Evolutionary conservation across 768 basidiomycete species (phyloP).

Genomic region (Asterophora parasitica): DNA sequence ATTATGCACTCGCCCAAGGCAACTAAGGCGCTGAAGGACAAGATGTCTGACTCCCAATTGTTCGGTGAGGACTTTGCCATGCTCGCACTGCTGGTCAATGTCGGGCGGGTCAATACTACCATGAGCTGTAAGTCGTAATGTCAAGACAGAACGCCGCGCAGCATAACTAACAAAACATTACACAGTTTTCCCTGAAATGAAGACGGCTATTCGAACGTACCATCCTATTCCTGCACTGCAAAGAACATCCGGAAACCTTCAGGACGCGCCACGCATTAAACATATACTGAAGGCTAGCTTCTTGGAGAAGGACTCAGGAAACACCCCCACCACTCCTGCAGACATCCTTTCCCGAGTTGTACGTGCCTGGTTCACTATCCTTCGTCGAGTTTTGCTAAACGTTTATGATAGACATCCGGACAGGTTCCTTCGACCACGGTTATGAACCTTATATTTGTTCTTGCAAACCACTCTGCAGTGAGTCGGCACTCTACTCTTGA

Average conservation of each 20-base stretch:
- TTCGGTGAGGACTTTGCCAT: conserved; percentile 72
- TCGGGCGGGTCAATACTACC: conserved; percentile 78
- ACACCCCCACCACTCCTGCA: conserved; percentile 46
- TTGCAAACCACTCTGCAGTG: conserved; percentile 56
- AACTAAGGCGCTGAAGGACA: conserved; percentile 67
- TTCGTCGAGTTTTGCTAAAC: neutral
- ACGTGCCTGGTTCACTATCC: conserved; percentile 20
- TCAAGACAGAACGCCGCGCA: neutral
- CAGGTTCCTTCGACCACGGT: conserved; percentile 64
- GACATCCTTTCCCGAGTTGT: conserved; percentile 56
- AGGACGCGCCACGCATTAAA: conserved; percentile 78
- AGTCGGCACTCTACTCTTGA: conserved; percentile 21
- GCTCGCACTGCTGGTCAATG: conserved; percentile 68
- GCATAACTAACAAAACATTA: conserved; percentile 1
- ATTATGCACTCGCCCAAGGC: conserved; percentile 58
- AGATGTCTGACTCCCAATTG: conserved; percentile 52
- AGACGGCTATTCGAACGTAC: conserved; percentile 70
- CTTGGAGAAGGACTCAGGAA: conserved; percentile 41
- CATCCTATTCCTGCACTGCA: conserved; percentile 74
- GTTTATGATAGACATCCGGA: conserved; percentile 33
- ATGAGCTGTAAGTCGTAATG: conserved; percentile 64
- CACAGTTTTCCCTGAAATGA: conserved; percentile 76
- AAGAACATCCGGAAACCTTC: conserved; percentile 62
- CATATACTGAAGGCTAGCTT: conserved; percentile 61
- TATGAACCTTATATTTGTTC: conserved; percentile 65